phyloP scores from a whole-genome alignment of 1,284 basidiomycete genomes.

The Limonomyces culmigenus region DNA sequence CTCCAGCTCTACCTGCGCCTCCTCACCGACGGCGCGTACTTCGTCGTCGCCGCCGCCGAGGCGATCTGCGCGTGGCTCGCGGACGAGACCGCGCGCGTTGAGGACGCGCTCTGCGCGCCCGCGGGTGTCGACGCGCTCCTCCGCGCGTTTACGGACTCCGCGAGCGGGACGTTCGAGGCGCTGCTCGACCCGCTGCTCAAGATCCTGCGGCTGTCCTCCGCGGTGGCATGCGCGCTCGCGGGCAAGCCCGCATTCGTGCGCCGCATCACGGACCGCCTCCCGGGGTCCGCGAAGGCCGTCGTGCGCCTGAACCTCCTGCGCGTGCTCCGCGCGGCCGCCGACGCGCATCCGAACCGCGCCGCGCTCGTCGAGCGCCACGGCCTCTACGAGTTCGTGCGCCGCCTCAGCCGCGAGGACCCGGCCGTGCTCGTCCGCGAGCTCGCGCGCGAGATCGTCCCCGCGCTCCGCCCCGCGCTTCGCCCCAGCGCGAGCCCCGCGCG shows the following conservation, averaged over 20 bases:
- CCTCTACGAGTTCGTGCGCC: conserved; percentile 61
- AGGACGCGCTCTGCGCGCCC: conserved; percentile 68
- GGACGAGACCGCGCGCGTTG: conserved; percentile 88
- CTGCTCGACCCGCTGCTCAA: conserved; percentile 86
- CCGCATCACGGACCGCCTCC: conserved; percentile 76
- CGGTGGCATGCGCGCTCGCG: conserved; percentile 52
- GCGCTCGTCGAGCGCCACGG: conserved; percentile 68
- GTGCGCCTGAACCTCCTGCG: conserved; percentile 82
- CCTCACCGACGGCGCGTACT: conserved; percentile 85
- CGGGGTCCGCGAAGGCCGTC: conserved; percentile 54
- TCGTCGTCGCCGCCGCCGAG: conserved; percentile 88
- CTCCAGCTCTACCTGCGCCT: conserved; percentile 71
- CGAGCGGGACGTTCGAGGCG: conserved; percentile 89
- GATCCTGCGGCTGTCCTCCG: conserved; percentile 68
- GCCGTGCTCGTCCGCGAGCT: conserved; percentile 84
- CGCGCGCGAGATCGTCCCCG: conserved; percentile 67
- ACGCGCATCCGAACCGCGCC: conserved; percentile 74
- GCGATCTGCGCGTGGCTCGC: conserved; percentile 87
- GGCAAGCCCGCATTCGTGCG: conserved; percentile 76
- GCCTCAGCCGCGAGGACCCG: conserved; percentile 66
- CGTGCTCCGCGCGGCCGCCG: conserved; percentile 74
- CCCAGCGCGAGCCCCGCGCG: conserved; percentile 25
- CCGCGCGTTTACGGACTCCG: conserved; percentile 74
- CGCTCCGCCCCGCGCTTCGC: conserved; percentile 47
- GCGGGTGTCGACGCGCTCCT: conserved; percentile 59